Percentiles rank a stretch among this genome's conserved stretches.
Evolutionary conservation across 1,139 yeast genomes (phyloP).

Genomic region (Hyphopichia wangnamkhiaoensis): DNA sequence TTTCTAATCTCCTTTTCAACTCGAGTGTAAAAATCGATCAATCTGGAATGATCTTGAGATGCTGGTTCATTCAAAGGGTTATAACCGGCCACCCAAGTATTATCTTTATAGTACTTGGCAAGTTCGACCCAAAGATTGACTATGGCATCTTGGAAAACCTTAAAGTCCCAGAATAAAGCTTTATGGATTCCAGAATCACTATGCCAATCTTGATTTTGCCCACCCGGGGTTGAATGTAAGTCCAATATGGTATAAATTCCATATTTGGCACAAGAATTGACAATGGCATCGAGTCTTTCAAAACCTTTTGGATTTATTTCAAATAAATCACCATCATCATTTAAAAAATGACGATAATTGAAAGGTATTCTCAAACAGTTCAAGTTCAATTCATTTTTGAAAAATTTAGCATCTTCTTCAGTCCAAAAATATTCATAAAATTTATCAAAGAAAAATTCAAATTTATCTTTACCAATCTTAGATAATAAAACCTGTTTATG

Average conservation of each 20-base stretch:
- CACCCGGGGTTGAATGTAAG: conserved; percentile 49
- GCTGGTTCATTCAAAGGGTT: conserved; percentile 52
- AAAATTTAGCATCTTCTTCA: conserved; percentile 43
- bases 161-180: conserved; percentile 48
- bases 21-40: conserved; percentile 34
- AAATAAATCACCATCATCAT: conserved; percentile 41
- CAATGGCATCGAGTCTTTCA: conserved; percentile 37
- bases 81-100: conserved; percentile 49
- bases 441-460: conserved; percentile 44
- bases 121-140: conserved; percentile 42
- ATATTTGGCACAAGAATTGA: conserved; percentile 38
- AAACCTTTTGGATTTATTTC: conserved; percentile 41
- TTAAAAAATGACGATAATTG: conserved; percentile 47
- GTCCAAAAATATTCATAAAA: conserved; percentile 52
- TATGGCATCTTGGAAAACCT: conserved; percentile 42
- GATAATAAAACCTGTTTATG: conserved; percentile 36
- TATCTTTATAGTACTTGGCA: conserved; percentile 42
- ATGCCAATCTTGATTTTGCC: conserved; percentile 54
- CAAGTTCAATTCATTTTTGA: conserved; percentile 35
- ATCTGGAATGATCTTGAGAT: conserved; percentile 35
- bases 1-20: conserved; percentile 35
- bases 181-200: conserved; percentile 43
- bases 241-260: conserved; percentile 47
- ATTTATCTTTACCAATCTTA: conserved; percentile 43
- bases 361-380: conserved; percentile 49